phyloP scores from a whole-genome alignment of 768 basidiomycete genomes.

The Naematelia aurantialba region DNA sequence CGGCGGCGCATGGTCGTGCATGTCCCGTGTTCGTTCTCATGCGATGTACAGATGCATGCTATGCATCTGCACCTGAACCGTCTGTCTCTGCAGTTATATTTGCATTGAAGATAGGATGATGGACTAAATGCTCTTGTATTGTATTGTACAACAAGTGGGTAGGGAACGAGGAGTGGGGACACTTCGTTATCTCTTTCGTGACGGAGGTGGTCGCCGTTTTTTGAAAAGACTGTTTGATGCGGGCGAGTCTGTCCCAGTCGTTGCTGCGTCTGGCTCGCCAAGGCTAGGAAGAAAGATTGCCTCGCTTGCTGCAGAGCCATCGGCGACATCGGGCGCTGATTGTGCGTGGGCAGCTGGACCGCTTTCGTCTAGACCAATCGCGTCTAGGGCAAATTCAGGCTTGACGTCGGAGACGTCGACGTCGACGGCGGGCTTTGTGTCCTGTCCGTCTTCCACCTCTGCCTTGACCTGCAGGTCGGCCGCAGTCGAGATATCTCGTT shows the following conservation, averaged over 20 bases:
- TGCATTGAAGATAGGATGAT: too few relatives aligned
- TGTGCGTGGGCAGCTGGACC: too few relatives aligned
- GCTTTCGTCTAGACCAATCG: too few relatives aligned
- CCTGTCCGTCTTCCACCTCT: background rate
- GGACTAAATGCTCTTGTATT: too few relatives aligned
- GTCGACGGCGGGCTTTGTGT: background rate
- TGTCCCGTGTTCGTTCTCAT: background rate
- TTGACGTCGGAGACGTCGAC: background rate
- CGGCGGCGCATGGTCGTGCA: background rate
- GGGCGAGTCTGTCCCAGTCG: constrained; percentile 1
- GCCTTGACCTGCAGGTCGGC: constrained; percentile 13
- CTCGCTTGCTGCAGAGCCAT: too few relatives aligned
- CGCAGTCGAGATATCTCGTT: too few relatives aligned
- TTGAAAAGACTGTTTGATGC: constrained; percentile 47
- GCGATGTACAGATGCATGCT: constrained; percentile 1
- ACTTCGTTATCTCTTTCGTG: constrained; percentile 21
- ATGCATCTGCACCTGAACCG: background rate
- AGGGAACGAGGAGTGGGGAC: too few relatives aligned
- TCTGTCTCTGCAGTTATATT: too few relatives aligned
- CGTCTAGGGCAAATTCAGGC: background rate
- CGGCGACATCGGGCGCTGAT: too few relatives aligned
- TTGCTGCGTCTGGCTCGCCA: too few relatives aligned
- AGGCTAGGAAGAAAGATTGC: too few relatives aligned
- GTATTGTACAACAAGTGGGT: background rate
- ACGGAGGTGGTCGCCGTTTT: constrained; percentile 47